Conservation (phyloP, 2,329 filamentous ascomycete species). For the Rhexocercosporidium sp. region DNA sequence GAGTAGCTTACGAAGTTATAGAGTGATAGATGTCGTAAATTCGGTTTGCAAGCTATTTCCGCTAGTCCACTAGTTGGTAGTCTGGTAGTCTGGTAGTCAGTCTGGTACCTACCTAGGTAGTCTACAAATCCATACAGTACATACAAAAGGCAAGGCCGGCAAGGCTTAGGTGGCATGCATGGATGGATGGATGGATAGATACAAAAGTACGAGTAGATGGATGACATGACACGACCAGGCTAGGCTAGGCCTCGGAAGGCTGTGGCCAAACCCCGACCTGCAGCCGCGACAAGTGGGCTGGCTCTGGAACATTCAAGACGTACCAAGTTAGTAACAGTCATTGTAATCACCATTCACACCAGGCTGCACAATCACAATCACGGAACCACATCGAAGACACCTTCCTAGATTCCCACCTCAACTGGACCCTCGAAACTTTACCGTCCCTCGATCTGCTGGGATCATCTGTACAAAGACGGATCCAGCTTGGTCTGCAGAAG, state of each 20-base stretch:
- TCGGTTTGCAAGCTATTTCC: too few relatives aligned
- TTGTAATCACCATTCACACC: neutral
- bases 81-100: too few relatives aligned
- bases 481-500: neutral
- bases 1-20: too few relatives aligned
- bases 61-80: too few relatives aligned
- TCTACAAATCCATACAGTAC: too few relatives aligned
- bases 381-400: slow-evolving; percentile 9
- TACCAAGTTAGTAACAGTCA: neutral
- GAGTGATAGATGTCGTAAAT: too few relatives aligned
- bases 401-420: neutral
- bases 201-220: too few relatives aligned
- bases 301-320: slow-evolving; percentile 14
- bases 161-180: slow-evolving; percentile 14
- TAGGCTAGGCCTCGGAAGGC: slow-evolving; percentile 15
- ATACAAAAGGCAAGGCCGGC: slow-evolving; percentile 3
- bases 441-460: neutral
- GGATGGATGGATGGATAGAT: too few relatives aligned
- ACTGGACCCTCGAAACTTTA: neutral
- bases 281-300: neutral
- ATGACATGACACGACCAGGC: neutral
- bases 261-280: neutral
- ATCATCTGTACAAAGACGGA: neutral
- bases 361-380: slow-evolving; percentile 5
- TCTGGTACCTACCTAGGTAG: too few relatives aligned